These are phyloP conservation scores for Fomitopsis pinicola DNA, from an alignment of 1,284 basidiomycete species.

Conservation along the genomic window DNA sequence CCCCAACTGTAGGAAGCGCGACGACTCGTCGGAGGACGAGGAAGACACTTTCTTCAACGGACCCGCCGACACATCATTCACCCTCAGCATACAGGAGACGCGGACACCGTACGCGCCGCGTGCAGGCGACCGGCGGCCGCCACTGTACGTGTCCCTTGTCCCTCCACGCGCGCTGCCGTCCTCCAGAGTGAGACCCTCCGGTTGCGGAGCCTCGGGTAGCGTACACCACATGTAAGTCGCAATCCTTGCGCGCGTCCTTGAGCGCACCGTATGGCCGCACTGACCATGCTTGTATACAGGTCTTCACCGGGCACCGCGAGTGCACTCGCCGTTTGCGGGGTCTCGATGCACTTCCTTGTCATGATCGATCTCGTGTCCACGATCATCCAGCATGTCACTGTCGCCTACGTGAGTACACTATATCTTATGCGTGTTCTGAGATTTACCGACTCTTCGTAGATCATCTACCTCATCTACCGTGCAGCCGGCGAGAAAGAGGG, in stretches of 20 bases:
- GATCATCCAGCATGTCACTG: conserved; percentile 86
- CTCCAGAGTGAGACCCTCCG: too few relatives aligned
- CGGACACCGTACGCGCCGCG: too few relatives aligned
- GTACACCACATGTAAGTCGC: too few relatives aligned
- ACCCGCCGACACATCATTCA: conserved; percentile 43
- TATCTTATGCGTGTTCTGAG: not conserved
- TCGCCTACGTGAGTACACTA: conserved; percentile 76
- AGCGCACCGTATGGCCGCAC: too few relatives aligned
- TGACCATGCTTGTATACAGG: too few relatives aligned
- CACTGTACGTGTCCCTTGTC: too few relatives aligned
- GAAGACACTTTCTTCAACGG: conserved; percentile 54
- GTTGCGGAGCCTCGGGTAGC: too few relatives aligned
- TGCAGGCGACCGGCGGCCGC: too few relatives aligned
- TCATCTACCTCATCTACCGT: conserved; percentile 83
- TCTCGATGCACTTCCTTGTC: conserved; percentile 98
- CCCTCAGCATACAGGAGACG: conserved; percentile 53
- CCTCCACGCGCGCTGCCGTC: too few relatives aligned
- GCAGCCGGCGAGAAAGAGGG: conserved; percentile 59
- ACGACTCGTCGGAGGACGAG: conserved; percentile 33
- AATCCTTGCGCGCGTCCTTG: too few relatives aligned
- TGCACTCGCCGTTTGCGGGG: too few relatives aligned
- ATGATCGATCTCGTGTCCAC: conserved; percentile 93
- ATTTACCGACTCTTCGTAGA: conserved; percentile 40
- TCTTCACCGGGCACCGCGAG: too few relatives aligned
- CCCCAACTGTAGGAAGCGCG: conserved; percentile 17